Evolutionary conservation across 2,329 filamentous ascomycete species (phyloP).

Genomic region (Alternaria sp.): DNA sequence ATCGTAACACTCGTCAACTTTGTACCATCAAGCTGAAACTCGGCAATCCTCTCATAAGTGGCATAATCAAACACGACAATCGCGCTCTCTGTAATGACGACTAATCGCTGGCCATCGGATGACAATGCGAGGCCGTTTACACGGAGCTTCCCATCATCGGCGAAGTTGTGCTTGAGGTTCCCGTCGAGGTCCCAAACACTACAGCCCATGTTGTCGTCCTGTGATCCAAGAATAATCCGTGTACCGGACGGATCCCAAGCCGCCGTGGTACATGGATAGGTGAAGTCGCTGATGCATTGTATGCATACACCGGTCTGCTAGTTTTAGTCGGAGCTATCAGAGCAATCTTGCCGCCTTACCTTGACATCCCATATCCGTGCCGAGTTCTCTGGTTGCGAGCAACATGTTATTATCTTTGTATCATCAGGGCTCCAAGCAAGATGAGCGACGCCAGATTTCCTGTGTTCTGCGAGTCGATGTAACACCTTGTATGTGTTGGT

Average conservation of each 20-base stretch:
- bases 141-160: conserved; percentile 66
- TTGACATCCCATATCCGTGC: conserved; percentile 75
- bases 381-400: conserved; percentile 66
- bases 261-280: conserved; percentile 85
- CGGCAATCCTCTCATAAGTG: conserved; percentile 77
- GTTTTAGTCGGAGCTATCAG: conserved; percentile 10
- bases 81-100: conserved; percentile 74
- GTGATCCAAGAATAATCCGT: conserved; percentile 73
- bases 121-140: conserved; percentile 88
- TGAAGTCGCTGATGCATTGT: conserved; percentile 68
- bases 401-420: conserved; percentile 82
- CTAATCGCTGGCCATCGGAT: conserved; percentile 77
- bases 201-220: conserved; percentile 47
- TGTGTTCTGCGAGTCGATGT: conserved; percentile 69
- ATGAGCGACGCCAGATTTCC: conserved; percentile 74
- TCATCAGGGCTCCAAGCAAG: conserved; percentile 93
- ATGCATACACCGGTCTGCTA: conserved; percentile 58
- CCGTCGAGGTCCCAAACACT: conserved; percentile 68
- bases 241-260: conserved; percentile 84
- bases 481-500: conserved; percentile 71
- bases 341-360: conserved; percentile 21
- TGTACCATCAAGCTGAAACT: conserved; percentile 71
- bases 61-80: conserved; percentile 83
- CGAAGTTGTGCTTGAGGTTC: conserved; percentile 66
- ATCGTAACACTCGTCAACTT: conserved; percentile 81